A percentile compares a stretch with the other conserved stretches of the same genome.
Evolutionary conservation across 2,329 filamentous ascomycete species (phyloP).

Genomic region (Verticillium longisporum): DNA sequence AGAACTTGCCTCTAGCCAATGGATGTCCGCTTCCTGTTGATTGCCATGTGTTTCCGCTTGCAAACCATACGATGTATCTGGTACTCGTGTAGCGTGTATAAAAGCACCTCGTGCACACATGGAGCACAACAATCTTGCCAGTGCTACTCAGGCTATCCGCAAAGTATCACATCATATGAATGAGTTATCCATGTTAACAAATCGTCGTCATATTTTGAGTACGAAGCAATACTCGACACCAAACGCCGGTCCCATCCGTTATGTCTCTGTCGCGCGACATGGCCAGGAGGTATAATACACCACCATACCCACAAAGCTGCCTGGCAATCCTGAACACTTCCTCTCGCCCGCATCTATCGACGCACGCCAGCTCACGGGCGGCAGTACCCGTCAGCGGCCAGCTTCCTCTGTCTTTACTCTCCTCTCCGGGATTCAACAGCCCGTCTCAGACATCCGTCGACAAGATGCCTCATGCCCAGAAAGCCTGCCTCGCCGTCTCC

Average conservation of each 20-base stretch:
- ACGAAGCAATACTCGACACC: not conserved
- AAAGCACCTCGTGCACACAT: no score
- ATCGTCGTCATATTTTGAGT: not conserved
- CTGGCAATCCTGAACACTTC: not conserved
- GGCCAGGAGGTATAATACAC: conserved; percentile 11
- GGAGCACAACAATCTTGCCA: no score
- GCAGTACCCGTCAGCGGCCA: not conserved
- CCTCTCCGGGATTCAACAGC: not conserved
- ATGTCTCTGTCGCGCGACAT: conserved; percentile 9
- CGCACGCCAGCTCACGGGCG: not conserved
- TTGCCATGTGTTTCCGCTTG: no score
- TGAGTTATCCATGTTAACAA: not conserved
- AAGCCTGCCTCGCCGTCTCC: conserved; percentile 52
- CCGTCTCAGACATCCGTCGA: not conserved
- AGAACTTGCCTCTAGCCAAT: not conserved
- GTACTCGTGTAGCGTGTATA: no score
- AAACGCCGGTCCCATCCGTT: conserved; percentile 5
- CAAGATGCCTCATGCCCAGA: conserved; percentile 30
- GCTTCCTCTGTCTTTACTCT: not conserved
- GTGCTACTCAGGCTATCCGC: no score
- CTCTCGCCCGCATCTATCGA: not conserved
- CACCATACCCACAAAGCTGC: conserved; percentile 7
- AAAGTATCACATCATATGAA: not conserved
- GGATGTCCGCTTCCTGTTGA: no score
- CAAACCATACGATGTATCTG: no score